Evolutionary conservation across 257 asterid species (phyloP), one percentile per base, ranked within the genome.

Genomic region (Salvia rosmarinus): DNA sequence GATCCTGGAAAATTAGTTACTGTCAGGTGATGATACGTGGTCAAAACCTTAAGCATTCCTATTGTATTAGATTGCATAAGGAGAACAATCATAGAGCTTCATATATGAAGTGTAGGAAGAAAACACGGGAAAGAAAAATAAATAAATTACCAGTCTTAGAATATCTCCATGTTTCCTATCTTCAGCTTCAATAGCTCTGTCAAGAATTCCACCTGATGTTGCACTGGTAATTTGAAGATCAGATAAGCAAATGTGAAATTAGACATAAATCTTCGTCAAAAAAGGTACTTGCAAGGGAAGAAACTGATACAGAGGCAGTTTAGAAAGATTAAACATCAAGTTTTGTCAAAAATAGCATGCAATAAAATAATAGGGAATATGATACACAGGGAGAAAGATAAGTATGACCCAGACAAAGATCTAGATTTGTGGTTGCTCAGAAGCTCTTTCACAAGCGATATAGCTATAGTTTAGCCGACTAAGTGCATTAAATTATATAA

Each of bases 101-200:
- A 16, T 39, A 14, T 12, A 54, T 6, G 12, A 34, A 44, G 50
- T 23, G 64, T 10, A 43, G n/a, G 25, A 42, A 37, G 13, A 32
- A 28, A 34, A 58, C 25, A 43, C 20, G 6, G 35, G 59, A 60
- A 13, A 32, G 16, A 13, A 46, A 13, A 32, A 5, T 40, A 4
- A 49, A 56, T 32, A 43, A 21, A 19, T 54, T 85, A 91, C 97
- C 93, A 89, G 87, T 83, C 97, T 86, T 83, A 89, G 70, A 77
- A 91, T 82, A 75, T 91, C 96, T 60, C 96, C 96, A 2, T 91
- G 93, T 75, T 89, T 89, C 81, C 79, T 83, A 47, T 91, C 96
- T 79, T 91, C 95, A 68, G 96, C 97, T 82, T 89, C 95, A 56
- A 91, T 89, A 55, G 97, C 96, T 81, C 97, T 79, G 74, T 91